Base-by-base conservation (phyloP, 208 protist species). In the Novymonas esmeraldas region DNA sequence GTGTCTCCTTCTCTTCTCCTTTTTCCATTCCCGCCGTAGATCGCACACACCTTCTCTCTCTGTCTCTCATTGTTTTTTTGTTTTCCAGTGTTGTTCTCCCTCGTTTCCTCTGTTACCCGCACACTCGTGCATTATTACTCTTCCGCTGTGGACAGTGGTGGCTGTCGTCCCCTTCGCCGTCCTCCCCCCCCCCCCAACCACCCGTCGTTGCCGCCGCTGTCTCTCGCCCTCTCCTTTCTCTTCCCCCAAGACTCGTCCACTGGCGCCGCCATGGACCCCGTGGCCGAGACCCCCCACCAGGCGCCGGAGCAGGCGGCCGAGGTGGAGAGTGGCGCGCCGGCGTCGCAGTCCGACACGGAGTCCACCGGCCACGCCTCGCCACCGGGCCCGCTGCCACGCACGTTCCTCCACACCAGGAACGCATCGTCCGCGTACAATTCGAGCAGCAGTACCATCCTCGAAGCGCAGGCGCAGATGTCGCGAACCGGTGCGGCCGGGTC, bases 381-480 rank as follows among this genome's bases (percentile, higher is more conserved):
- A 29, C 16, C 26, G 3, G 16, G 0, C 16, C 26, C 22, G 20
- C 39, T 36, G 56, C 26, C 26, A 24, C 22, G 5, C 2, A 29
- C 6, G 9, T 20, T 2, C 39, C 14, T 33, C 2, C 4, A 33
- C 16, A 46, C 14, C n/a, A 9, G 0, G 3, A 13, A 11, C 24
- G 38, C 39, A 13, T 22, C 11, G 16, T 34, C 39, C 13, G 13
- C 16, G 26, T 22, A 20, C 38, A 33, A 20, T 6, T 9, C 34
- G 3, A 48, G 26, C 39, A 48, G 39, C 56, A 61, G 24, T 3
- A 34, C 24, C 6, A 24, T 61, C 36, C 51, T 61, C 34, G 59
- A 55, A 24, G 38, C 59, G 1, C 49, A 65, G 11, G 67, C 67
- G 0, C 58, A 62, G 3, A 18, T 45, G 41, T 31, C 58, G 0